Percentiles rank a stretch among this genome's conserved stretches.
Evolutionary conservation across 139 green algal genomes (phyloP).

Genomic region (Tetraselmis striata): DNA sequence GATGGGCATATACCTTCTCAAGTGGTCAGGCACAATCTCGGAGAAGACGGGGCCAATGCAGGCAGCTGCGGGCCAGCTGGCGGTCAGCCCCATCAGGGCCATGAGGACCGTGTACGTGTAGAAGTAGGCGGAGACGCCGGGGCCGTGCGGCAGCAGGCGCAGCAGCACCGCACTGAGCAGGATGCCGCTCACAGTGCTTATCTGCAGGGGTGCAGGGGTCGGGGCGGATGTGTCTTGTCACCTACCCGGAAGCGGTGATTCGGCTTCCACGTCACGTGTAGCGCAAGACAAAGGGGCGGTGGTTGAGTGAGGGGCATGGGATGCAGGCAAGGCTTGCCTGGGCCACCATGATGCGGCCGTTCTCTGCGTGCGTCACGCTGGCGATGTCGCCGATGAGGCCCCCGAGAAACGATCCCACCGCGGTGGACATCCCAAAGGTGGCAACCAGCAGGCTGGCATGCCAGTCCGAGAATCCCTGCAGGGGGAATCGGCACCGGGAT

Average conservation of each 20-base stretch:
- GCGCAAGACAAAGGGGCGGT: too few relatives aligned
- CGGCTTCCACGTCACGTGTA: too few relatives aligned
- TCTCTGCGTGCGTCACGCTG: background rate
- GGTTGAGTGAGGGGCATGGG: too few relatives aligned
- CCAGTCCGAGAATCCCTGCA: background rate
- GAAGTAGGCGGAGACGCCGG: background rate
- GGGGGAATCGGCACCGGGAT: too few relatives aligned
- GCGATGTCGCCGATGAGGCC: background rate
- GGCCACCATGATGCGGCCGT: background rate
- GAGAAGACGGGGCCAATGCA: conserved; percentile 2
- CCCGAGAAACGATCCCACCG: background rate
- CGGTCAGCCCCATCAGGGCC: background rate
- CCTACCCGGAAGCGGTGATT: too few relatives aligned
- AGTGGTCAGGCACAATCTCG: background rate
- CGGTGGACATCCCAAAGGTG: background rate
- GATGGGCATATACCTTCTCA: background rate
- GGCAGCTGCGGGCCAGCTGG: background rate
- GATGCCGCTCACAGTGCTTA: background rate
- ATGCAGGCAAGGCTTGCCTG: background rate
- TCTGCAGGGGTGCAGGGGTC: background rate
- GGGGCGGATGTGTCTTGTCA: too few relatives aligned
- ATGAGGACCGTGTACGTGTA: background rate
- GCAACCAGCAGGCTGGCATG: background rate
- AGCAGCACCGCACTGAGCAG: background rate
- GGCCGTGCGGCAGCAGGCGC: background rate